These are phyloP conservation scores for Gillenia trifoliata DNA, from an alignment of 306 rosid species.

Conservation along the genomic window DNA sequence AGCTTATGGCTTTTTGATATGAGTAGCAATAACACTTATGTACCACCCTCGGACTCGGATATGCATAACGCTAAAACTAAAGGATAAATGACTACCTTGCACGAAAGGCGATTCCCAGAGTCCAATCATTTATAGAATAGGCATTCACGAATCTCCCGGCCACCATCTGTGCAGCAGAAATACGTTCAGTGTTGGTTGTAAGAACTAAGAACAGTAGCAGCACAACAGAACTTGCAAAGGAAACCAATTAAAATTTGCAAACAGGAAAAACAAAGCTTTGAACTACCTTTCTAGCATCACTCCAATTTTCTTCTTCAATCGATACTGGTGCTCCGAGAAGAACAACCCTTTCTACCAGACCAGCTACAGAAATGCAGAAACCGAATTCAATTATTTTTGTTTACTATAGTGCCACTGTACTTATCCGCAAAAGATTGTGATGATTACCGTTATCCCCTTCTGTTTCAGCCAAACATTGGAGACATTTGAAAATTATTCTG, in stretches of 20 bases:
- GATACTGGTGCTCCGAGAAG: slow-evolving; percentile 70
- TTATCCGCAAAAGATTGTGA: neutral
- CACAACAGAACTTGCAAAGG: neutral
- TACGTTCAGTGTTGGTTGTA: neutral
- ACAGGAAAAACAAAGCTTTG: neutral
- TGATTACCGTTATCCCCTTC: slow-evolving; percentile 50
- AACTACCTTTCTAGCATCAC: slow-evolving; percentile 47
- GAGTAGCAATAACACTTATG: neutral
- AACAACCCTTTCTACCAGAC: slow-evolving; percentile 61
- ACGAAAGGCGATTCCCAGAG: slow-evolving; percentile 54
- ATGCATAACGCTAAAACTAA: neutral
- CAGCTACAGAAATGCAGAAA: slow-evolving; percentile 35
- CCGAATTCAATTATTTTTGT: neutral
- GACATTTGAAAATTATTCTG: slow-evolving; percentile 64
- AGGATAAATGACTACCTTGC: slow-evolving; percentile 41
- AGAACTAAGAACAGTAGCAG: neutral
- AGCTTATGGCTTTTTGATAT: neutral
- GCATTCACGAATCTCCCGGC: slow-evolving; percentile 72
- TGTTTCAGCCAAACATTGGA: slow-evolving; percentile 41
- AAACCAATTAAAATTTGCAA: neutral
- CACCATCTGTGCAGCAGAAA: slow-evolving; percentile 40
- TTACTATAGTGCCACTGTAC: neutral
- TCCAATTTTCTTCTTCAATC: slow-evolving; percentile 53
- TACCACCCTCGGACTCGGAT: too few relatives aligned
- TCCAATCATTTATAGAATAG: slow-evolving; percentile 59